phyloP scores from a whole-genome alignment of 2,329 filamentous ascomycete genomes.

The Coniochaeta sp. region DNA sequence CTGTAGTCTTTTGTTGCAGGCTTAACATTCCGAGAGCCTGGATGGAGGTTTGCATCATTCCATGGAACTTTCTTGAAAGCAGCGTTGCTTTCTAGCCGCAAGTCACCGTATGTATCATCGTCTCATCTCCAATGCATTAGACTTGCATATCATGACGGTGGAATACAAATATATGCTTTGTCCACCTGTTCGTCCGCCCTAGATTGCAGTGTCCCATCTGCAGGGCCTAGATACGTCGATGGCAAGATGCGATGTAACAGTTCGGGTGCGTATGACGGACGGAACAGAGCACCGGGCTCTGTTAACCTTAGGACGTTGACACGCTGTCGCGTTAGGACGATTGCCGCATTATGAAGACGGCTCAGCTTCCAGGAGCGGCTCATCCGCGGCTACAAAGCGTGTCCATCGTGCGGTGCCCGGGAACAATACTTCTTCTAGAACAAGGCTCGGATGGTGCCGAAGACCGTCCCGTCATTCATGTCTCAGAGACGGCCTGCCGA shows the following conservation, averaged over 20 bases:
- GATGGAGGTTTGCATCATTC: neutral
- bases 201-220: constrained; percentile 2
- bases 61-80: too few species aligned
- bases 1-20: neutral
- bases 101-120: neutral
- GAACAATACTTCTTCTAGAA: neutral
- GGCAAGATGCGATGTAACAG: constrained; percentile 18
- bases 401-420: neutral
- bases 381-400: neutral
- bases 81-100: neutral
- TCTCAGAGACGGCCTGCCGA: neutral
- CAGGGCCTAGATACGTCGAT: constrained; percentile 14
- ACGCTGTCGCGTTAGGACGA: neutral
- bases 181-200: constrained; percentile 5
- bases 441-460: constrained; percentile 2
- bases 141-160: neutral
- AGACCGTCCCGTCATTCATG: neutral
- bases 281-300: neutral
- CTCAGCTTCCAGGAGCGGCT: neutral
- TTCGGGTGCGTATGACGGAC: constrained; percentile 1
- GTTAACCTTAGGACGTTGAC: neutral
- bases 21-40: neutral
- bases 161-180: neutral
- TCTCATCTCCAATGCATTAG: neutral
- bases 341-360: neutral